Base-by-base conservation (phyloP, 768 basidiomycete genomes). In the Xanthoconium purpureum region DNA sequence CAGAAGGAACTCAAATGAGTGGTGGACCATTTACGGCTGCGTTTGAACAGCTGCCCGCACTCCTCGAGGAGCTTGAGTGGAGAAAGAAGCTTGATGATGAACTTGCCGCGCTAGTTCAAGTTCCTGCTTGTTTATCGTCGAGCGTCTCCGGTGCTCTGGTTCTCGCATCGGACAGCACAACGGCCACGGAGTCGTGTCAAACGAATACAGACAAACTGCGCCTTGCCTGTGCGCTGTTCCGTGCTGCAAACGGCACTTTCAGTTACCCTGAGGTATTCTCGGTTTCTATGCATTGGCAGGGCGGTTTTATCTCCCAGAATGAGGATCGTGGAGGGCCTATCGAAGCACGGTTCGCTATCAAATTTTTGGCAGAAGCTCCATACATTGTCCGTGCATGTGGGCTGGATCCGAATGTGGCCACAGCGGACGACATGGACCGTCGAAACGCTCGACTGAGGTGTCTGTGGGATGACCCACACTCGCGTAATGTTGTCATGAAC, bases 361-460 rank as follows among this genome's bases (percentile, higher is more conserved):
- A 18, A 15, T 52, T 47, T 18, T 3, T 52, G 18, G 24, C 15
- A 10, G 44, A 46, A 0, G 55, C 50, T 1, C 32, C 50, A 0
- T 43, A 57, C 15, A 38, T 57, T 15, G 40, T 57, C 8, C 20
- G 24, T 29, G 47, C 56, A 4, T 53, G 56, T 18, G 56, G 57
- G 10, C 29, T 58, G 24, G 49, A 53, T 47, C 44, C 52, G 6
- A 32, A 24, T 17, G 44, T 53, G 1, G 52, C 52, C 45, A 53
- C 53, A 5, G 37, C 35, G 3, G 24, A 53, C 33, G 53, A 58
- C 17, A 47, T 58, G 57, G 57, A 55, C 38, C 37, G 44, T 37
- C 29, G 36, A 6, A 55, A 58, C 30, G 57, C 53, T 32, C 32
- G 44, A 32, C 9, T 53, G 3, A 37, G 11, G 37, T 53, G 45